Conservation (phyloP, 2,329 filamentous ascomycete genomes). For the Arthrocladium fulminans region DNA sequence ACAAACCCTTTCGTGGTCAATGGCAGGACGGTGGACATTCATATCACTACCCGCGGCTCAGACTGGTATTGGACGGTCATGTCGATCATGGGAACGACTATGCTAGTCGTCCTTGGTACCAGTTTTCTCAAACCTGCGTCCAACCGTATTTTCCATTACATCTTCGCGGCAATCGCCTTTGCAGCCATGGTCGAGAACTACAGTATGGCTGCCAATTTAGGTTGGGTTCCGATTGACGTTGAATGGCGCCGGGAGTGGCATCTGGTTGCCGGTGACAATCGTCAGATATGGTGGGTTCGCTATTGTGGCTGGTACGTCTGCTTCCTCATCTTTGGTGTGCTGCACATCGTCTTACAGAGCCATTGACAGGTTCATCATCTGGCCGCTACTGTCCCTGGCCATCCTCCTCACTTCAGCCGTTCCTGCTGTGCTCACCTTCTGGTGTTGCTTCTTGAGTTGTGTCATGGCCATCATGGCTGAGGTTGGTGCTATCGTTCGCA, state of each 20-base stretch:
- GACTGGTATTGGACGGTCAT: slow-evolving; percentile 12
- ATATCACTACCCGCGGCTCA: slow-evolving; percentile 14
- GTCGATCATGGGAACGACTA: slow-evolving; percentile 12
- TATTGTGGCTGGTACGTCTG: too few relatives aligned
- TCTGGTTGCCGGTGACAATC: slow-evolving; percentile 42
- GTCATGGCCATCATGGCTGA: slow-evolving; percentile 59
- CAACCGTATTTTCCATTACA: slow-evolving; percentile 17
- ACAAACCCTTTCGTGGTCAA: slow-evolving; percentile 4
- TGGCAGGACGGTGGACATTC: slow-evolving; percentile 12
- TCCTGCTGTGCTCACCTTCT: slow-evolving; percentile 56
- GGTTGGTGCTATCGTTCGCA: slow-evolving; percentile 53
- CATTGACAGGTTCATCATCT: slow-evolving; percentile 56
- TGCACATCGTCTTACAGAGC: too few relatives aligned
- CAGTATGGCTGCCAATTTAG: slow-evolving; percentile 56
- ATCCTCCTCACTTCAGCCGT: slow-evolving; percentile 57
- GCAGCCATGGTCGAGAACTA: slow-evolving; percentile 51
- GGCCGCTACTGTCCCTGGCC: slow-evolving; percentile 53
- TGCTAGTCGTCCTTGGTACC: slow-evolving; percentile 8
- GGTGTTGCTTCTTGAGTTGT: slow-evolving; percentile 52
- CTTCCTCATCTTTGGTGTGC: too few relatives aligned
- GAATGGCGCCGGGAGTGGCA: slow-evolving; percentile 44
- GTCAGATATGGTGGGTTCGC: slow-evolving; percentile 57
- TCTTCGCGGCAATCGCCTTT: slow-evolving; percentile 14
- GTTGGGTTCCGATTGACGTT: slow-evolving; percentile 52
- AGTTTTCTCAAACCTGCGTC: slow-evolving; percentile 10